Conservation (phyloP, 441 rosid species). For the Sinapis alba region DNA sequence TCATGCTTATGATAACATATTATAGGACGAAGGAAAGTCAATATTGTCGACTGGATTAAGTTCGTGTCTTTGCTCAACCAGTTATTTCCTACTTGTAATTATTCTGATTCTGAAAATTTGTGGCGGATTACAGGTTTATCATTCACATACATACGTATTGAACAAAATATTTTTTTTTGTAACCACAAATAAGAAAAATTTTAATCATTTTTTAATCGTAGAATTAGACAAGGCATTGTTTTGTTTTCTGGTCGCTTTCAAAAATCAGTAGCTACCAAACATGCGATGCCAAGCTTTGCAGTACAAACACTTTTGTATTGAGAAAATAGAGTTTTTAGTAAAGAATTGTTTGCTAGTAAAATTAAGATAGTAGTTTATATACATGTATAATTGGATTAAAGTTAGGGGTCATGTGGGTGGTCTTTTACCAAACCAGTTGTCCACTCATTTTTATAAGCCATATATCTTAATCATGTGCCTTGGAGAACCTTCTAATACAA, state of each 20-base stretch:
- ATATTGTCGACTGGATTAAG: slow-evolving; percentile 16
- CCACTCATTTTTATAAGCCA: not conserved
- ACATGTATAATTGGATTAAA: slow-evolving; percentile 12
- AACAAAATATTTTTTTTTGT: not conserved
- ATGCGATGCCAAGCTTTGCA: slow-evolving; percentile 34
- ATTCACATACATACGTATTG: slow-evolving; percentile 9
- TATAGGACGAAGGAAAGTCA: slow-evolving; percentile 5
- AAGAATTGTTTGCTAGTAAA: slow-evolving; percentile 17
- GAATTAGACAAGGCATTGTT: not conserved
- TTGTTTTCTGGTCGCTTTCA: slow-evolving; percentile 16
- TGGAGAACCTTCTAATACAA: not conserved
- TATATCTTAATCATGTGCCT: not conserved
- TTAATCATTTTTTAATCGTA: not conserved
- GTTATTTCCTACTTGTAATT: slow-evolving; percentile 20
- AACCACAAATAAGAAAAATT: not conserved
- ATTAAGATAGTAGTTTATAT: not conserved
- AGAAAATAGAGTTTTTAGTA: slow-evolving; percentile 19
- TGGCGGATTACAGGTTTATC: slow-evolving; percentile 22
- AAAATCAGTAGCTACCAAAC: slow-evolving; percentile 34
- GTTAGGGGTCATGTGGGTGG: slow-evolving; percentile 4
- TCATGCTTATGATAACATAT: not conserved
- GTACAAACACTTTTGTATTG: slow-evolving; percentile 15
- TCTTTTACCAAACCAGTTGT: not conserved
- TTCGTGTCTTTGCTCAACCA: slow-evolving; percentile 7
- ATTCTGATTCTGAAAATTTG: slow-evolving; percentile 24